These are phyloP conservation scores for Debaryomycetaceae sp. DNA, from an alignment of 1,139 yeast species.

Conservation along the genomic window DNA sequence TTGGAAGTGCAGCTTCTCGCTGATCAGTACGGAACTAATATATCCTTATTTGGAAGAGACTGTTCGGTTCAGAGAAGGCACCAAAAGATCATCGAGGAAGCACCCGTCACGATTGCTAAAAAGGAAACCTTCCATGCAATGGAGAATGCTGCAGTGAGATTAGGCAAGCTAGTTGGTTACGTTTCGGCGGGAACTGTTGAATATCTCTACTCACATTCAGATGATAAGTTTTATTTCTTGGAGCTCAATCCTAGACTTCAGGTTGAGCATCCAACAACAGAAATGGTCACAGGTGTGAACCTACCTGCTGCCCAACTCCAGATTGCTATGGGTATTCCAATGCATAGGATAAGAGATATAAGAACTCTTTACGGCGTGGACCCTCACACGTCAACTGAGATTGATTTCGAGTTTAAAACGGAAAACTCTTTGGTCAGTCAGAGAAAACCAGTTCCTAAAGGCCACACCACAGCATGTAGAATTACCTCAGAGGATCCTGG, in stretches of 20 bases:
- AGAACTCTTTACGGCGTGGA: constrained; percentile 92
- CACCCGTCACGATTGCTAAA: constrained; percentile 92
- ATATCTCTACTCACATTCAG: constrained; percentile 89
- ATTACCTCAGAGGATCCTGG: constrained; percentile 99
- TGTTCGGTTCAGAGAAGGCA: constrained; percentile 98
- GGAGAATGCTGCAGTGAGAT: constrained; percentile 97
- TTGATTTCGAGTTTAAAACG: constrained; percentile 84
- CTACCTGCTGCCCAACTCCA: constrained; percentile 97
- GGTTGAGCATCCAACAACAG: constrained; percentile 99
- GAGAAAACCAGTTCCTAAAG: constrained; percentile 92
- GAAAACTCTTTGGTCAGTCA: constrained; percentile 72
- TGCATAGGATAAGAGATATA: constrained; percentile 91
- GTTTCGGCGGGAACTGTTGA: constrained; percentile 99
- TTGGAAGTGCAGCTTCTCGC: constrained; percentile 93
- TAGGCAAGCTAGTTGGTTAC: constrained; percentile 94
- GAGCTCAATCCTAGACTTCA: constrained; percentile 97
- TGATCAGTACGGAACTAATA: constrained; percentile 93
- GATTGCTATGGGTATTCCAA: constrained; percentile 98
- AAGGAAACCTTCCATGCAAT: constrained; percentile 80
- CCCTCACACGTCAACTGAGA: constrained; percentile 85
- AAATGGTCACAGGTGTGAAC: constrained; percentile 98
- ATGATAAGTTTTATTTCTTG: constrained; percentile 90
- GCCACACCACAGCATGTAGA: constrained; percentile 98
- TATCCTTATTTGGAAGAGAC: constrained; percentile 91
- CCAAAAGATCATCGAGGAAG: constrained; percentile 94